These are phyloP conservation scores for Solanum hybrid DNA, from an alignment of 305 asterid species.

Conservation along the genomic window DNA sequence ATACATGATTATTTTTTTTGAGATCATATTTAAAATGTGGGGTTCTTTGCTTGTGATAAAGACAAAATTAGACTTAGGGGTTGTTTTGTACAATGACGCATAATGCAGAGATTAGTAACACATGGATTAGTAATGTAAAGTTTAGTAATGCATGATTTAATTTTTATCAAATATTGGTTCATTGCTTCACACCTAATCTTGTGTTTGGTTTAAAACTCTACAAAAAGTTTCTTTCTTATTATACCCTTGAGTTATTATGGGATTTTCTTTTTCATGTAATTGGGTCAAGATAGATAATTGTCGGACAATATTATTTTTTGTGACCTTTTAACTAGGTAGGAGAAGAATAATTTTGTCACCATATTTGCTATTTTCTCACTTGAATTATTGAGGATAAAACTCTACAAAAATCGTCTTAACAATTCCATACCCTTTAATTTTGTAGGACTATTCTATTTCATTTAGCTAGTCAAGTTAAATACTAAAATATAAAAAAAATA, in stretches of 20 bases:
- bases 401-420: background rate
- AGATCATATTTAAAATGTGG: background rate
- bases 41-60: background rate
- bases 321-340: background rate
- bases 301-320: background rate
- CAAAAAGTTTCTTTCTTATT: background rate
- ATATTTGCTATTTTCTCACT: background rate
- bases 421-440: background rate
- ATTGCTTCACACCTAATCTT: background rate
- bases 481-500: background rate
- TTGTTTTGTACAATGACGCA: background rate
- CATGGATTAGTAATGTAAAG: background rate
- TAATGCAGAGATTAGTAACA: background rate
- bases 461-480: background rate
- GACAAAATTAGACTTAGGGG: background rate
- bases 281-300: background rate
- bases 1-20: background rate
- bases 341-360: background rate
- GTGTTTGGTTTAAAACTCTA: background rate
- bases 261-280: background rate
- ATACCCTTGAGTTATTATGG: background rate
- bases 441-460: background rate
- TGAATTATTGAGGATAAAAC: background rate
- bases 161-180: background rate
- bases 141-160: background rate